A percentile compares a stretch with the other conserved stretches of the same genome.
Conservation (phyloP, 139 green algal species). For the Picochlorum sp. region DNA sequence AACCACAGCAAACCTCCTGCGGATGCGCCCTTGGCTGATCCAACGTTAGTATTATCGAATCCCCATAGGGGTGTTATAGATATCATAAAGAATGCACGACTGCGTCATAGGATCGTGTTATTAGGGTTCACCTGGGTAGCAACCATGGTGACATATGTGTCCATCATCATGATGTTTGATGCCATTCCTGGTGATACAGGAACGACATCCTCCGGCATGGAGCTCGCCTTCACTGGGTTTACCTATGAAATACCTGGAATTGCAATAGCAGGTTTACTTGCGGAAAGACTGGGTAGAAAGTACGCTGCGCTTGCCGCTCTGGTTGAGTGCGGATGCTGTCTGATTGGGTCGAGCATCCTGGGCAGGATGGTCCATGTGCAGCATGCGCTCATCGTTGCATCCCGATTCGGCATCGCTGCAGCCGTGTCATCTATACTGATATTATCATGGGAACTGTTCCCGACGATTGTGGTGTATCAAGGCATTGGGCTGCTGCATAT, state of each 20-base stretch:
- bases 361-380: not conserved
- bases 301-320: conserved; percentile 14
- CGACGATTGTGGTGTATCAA: conserved; percentile 15
- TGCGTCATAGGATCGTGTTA: conserved; percentile 27
- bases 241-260: conserved; percentile 30
- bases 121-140: conserved; percentile 14
- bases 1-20: conserved; percentile 45
- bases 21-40: conserved; percentile 34
- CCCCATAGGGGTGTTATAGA: conserved; percentile 22
- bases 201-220: conserved; percentile 6
- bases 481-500: conserved; percentile 9
- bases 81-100: conserved; percentile 20
- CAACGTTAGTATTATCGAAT: conserved; percentile 14
- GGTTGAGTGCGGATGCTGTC: conserved; percentile 14
- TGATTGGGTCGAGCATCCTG: conserved; percentile 11
- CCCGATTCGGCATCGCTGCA: conserved; percentile 26
- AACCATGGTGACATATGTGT: conserved; percentile 6
- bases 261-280: conserved; percentile 12
- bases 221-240: conserved; percentile 25
- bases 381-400: conserved; percentile 17
- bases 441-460: conserved; percentile 22
- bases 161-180: conserved; percentile 5
- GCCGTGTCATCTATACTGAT: conserved; percentile 9
- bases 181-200: not conserved
- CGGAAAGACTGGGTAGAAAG: conserved; percentile 32